These are phyloP conservation scores for Cladobotryum protrusum DNA, from an alignment of 2,329 filamentous ascomycete genomes.

Conservation along the genomic window DNA sequence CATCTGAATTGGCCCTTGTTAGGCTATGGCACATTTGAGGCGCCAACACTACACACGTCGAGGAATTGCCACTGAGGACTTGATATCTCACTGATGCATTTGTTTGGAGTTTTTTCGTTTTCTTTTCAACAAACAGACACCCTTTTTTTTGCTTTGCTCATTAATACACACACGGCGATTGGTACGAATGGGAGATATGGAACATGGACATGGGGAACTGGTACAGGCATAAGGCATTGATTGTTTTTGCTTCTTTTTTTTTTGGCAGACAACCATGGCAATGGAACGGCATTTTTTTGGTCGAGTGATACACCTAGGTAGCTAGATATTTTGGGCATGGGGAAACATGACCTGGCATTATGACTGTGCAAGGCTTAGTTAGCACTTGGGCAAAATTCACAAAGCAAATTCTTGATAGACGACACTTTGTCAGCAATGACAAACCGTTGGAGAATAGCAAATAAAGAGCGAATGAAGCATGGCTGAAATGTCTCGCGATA, in stretches of 20 bases:
- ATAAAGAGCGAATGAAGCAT: too few species aligned
- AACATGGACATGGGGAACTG: neutral
- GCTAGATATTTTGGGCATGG: neutral
- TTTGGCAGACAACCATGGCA: neutral
- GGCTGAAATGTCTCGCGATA: too few species aligned
- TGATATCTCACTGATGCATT: conserved; percentile 14
- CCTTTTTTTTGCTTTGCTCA: conserved; percentile 4
- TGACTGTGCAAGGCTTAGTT: neutral
- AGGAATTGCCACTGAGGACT: conserved; percentile 1
- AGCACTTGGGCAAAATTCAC: too few species aligned
- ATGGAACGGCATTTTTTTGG: conserved; percentile 4
- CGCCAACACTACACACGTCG: neutral
- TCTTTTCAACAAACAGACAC: neutral
- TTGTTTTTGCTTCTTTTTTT: too few species aligned
- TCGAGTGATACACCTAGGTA: neutral
- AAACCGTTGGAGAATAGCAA: neutral
- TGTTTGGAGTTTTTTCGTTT: conserved; percentile 10
- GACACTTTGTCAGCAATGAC: conserved; percentile 18
- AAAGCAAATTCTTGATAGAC: conserved; percentile 15
- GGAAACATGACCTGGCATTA: conserved; percentile 7
- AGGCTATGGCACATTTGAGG: neutral
- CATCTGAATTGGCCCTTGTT: conserved; percentile 5
- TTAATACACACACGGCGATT: conserved; percentile 7
- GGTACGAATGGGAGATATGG: neutral
- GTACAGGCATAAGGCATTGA: neutral